Evolutionary conservation across 1,139 yeast species (phyloP).

Genomic region (Suhomyces guaymorum): DNA sequence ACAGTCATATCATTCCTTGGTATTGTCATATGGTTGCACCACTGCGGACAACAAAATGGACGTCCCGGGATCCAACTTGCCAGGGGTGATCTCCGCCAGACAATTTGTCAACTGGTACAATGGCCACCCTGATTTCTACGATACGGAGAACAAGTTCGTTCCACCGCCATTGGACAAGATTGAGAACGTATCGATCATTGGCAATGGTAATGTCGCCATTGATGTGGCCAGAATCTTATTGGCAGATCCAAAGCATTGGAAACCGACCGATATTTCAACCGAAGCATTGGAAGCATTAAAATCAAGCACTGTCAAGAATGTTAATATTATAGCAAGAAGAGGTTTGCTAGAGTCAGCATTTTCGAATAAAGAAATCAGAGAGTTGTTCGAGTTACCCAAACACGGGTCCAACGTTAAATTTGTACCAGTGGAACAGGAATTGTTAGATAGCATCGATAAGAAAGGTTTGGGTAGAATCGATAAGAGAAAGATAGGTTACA

Average conservation of each 20-base stretch:
- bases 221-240: conserved; percentile 83
- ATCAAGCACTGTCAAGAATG: conserved; percentile 56
- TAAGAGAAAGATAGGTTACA: conserved; percentile 66
- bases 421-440: conserved; percentile 49
- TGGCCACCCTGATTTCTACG: conserved; percentile 68
- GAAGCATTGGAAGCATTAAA: conserved; percentile 58
- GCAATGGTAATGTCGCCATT: conserved; percentile 97
- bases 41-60: conserved; percentile 55
- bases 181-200: conserved; percentile 75
- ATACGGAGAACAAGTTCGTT: conserved; percentile 24
- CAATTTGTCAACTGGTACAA: conserved; percentile 96
- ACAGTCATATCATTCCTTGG: conserved; percentile 65
- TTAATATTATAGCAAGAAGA: conserved; percentile 80
- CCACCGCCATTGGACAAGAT: conserved; percentile 61
- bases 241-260: conserved; percentile 60
- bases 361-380: conserved; percentile 90
- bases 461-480: conserved; percentile 59
- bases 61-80: conserved; percentile 60
- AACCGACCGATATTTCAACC: conserved; percentile 69
- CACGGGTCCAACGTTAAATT: conserved; percentile 47
- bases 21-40: conserved; percentile 83
- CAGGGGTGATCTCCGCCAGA: conserved; percentile 80
- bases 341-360: conserved; percentile 85
- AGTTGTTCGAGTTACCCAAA: conserved; percentile 62
- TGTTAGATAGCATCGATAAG: conserved; percentile 44